These are phyloP conservation scores for Tolypocladium sp. DNA, from an alignment of 2,329 filamentous ascomycete genomes.

Conservation along the genomic window DNA sequence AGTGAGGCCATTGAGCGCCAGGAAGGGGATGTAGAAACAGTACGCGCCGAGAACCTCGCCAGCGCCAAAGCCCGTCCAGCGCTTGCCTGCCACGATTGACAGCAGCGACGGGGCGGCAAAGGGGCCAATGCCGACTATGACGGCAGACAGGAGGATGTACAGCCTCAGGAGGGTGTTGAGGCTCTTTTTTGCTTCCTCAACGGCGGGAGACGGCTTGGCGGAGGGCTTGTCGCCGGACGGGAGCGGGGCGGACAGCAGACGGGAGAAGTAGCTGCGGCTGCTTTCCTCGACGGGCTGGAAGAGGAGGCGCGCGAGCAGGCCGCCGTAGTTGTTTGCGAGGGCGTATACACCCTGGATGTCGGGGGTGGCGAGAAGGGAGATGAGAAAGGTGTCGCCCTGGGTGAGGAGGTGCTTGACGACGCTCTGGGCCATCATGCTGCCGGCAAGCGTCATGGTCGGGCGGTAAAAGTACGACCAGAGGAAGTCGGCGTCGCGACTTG, in stretches of 20 bases:
- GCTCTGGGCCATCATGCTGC: constrained; percentile 81
- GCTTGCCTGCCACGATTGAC: constrained; percentile 62
- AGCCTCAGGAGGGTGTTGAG: constrained; percentile 57
- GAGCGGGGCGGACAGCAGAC: constrained; percentile 46
- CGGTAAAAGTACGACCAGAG: constrained; percentile 55
- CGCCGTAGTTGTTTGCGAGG: constrained; percentile 89
- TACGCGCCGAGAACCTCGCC: constrained; percentile 68
- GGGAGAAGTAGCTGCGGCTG: constrained; percentile 81
- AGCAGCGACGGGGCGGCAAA: constrained; percentile 65
- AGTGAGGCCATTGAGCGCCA: constrained; percentile 83
- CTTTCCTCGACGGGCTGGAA: constrained; percentile 96
- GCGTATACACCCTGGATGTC: constrained; percentile 85
- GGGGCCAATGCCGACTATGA: constrained; percentile 64
- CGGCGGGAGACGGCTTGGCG: constrained; percentile 14
- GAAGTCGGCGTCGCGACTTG: constrained; percentile 26
- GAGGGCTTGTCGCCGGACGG: constrained; percentile 10
- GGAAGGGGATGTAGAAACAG: constrained; percentile 86
- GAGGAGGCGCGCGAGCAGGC: constrained; percentile 75
- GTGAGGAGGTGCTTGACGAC: constrained; percentile 88
- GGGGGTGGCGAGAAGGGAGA: constrained; percentile 67
- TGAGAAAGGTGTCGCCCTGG: constrained; percentile 85
- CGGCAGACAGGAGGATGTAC: constrained; percentile 65
- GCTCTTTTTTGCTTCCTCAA: constrained; percentile 37
- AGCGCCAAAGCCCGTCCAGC: constrained; percentile 68
- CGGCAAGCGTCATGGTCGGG: constrained; percentile 61